Conservation (phyloP, 495 filamentous ascomycete genomes). For the Aspergillus cristatus region DNA sequence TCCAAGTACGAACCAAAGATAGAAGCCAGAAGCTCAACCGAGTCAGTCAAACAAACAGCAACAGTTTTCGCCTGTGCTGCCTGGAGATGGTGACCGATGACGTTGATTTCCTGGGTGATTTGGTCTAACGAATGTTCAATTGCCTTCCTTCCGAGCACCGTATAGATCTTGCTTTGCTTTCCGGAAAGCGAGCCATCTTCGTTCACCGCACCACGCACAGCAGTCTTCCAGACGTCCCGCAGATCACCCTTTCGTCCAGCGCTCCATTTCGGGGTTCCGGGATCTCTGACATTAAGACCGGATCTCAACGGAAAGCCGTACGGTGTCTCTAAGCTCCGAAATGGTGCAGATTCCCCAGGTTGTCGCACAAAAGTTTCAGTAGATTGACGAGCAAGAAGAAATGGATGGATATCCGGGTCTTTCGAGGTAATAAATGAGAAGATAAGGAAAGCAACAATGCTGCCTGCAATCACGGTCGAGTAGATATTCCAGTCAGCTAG, state of each 20-base stretch:
- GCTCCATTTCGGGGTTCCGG: constrained; percentile 72
- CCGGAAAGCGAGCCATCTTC: constrained; percentile 49
- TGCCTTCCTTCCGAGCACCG: constrained; percentile 64
- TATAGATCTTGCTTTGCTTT: constrained; percentile 66
- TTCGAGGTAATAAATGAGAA: constrained; percentile 51
- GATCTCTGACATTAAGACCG: constrained; percentile 78
- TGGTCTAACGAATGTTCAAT: constrained; percentile 62
- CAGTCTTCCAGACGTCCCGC: constrained; percentile 83
- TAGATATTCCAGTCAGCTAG: constrained; percentile 73
- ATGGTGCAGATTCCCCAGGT: constrained; percentile 72
- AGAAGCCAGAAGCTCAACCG: constrained; percentile 69
- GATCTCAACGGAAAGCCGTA: constrained; percentile 72
- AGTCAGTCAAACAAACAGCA: constrained; percentile 89
- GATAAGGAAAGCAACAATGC: constrained; percentile 51
- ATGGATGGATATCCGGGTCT: constrained; percentile 85
- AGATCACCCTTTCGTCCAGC: constrained; percentile 80
- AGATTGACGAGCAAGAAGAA: constrained; percentile 79
- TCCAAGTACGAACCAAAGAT: constrained; percentile 47
- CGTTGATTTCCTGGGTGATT: constrained; percentile 76
- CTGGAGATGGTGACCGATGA: constrained; percentile 70
- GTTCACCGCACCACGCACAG: constrained; percentile 52
- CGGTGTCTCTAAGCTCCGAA: constrained; percentile 71
- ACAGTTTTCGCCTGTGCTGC: constrained; percentile 62
- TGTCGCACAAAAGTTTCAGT: constrained; percentile 69
- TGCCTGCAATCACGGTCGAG: constrained; percentile 52